These are phyloP conservation scores for Allantophomopsis lycopodina DNA, from an alignment of 2,329 filamentous ascomycete genomes.

Conservation along the genomic window DNA sequence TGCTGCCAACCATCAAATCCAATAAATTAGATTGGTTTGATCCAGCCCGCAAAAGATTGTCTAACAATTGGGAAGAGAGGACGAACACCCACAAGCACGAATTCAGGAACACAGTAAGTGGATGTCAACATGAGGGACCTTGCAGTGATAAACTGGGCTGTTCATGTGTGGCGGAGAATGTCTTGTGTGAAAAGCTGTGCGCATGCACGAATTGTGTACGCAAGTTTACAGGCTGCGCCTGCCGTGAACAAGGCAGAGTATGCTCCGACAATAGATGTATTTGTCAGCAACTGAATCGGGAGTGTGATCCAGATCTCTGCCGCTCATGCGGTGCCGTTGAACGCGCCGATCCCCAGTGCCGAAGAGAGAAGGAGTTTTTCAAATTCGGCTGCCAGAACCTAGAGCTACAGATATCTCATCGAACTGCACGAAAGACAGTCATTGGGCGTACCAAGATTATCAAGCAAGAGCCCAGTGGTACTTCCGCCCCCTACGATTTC, in stretches of 20 bases:
- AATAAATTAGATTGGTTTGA: constrained; percentile 14
- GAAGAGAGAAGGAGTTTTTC: constrained; percentile 20
- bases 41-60: constrained; percentile 10
- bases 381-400: too few species aligned
- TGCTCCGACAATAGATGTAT: constrained; percentile 51
- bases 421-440: too few species aligned
- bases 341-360: constrained; percentile 55
- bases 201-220: constrained; percentile 37
- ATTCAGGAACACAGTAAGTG: constrained; percentile 27
- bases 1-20: background rate
- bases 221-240: constrained; percentile 47
- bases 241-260: constrained; percentile 43
- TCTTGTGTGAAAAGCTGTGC: constrained; percentile 65
- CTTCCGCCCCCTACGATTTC: constrained; percentile 32
- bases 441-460: too few species aligned
- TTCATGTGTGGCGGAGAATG: constrained; percentile 42
- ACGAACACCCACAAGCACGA: constrained; percentile 13
- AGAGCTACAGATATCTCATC: too few species aligned
- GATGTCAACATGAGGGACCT: constrained; percentile 44
- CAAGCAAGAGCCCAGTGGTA: too few species aligned
- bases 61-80: constrained; percentile 9
- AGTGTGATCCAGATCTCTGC: constrained; percentile 71
- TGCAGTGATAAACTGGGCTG: constrained; percentile 44
- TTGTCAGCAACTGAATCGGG: constrained; percentile 58
- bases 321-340: constrained; percentile 54